Evolutionary conservation across 2,329 filamentous ascomycete genomes (phyloP).

Genomic region (Coniochaeta hoffmannii): DNA sequence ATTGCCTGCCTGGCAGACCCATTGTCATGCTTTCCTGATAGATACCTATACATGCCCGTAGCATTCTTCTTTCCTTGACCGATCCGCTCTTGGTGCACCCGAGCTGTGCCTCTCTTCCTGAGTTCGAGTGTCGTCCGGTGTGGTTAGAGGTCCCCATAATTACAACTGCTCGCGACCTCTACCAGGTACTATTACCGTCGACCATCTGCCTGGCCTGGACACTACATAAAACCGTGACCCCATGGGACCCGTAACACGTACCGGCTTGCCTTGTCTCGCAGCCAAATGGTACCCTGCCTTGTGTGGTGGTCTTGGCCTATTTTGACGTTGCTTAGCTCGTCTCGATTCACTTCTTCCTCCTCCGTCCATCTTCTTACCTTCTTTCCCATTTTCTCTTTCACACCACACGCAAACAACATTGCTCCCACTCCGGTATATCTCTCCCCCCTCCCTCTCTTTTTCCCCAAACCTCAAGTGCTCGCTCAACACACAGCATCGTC

Average conservation of each 20-base stretch:
- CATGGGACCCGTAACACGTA: conserved; percentile 1
- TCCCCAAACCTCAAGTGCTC: neutral
- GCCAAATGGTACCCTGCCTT: neutral
- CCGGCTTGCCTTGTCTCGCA: neutral
- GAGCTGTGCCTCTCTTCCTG: no score
- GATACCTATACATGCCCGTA: no score
- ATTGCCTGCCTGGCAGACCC: no score
- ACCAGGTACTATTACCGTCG: no score
- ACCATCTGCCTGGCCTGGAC: neutral
- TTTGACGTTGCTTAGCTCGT: conserved; percentile 1
- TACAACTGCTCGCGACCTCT: neutral
- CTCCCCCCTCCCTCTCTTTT: neutral
- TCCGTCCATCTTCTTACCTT: conserved; percentile 1
- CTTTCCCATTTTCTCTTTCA: neutral
- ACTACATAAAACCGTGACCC: conserved; percentile 2
- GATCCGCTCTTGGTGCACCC: no score
- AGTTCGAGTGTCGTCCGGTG: no score
- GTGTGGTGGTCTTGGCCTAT: conserved; percentile 1
- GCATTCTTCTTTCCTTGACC: no score
- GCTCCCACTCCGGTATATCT: neutral
- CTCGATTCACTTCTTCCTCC: conserved; percentile 1
- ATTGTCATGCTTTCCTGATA: no score
- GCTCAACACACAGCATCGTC: neutral
- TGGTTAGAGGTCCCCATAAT: neutral
- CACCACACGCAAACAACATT: neutral